Evolutionary conservation across 2,329 filamentous ascomycete genomes (phyloP), one percentile per base, ranked within the genome.

Genomic region (Emydomyces testavorans): DNA sequence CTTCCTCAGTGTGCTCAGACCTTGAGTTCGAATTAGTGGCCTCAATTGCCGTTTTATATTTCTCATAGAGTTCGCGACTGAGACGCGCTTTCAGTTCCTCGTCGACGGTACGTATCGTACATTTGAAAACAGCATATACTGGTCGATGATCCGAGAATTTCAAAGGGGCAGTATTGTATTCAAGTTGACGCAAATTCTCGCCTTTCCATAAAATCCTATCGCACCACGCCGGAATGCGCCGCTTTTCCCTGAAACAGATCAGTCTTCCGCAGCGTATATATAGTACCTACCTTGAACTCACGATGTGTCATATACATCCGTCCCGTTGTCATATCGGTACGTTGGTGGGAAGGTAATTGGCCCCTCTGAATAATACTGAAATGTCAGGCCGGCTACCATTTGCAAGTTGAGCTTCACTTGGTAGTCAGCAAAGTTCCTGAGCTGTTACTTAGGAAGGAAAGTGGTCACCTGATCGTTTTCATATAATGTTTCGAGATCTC

Each of bases 131-230:
- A 10, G 87, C 89, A 65, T 86, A 95, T 0, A 98, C 90, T 1
- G 92, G 92, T n/a, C 89, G 78, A 64, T 98, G 92, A 60, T 98
- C 92, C 0, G 92, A 98, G 62, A 96, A 94, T 10, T 76, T 78
- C 29, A 98, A 71, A 24, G 86, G 81, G 2, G 89, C 88, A 46
- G 78, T 82, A 58, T 85, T 78, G 65, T 98, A 98, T 26, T 84
- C 76, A 8, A 84, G 71, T 62, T 96, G 92, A 35, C 81, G 80
- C 29, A 98, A 75, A 56, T 87, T 89, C 51, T 77, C 71, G 6
- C 92, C 92, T 67, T 89, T 93, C 50, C 85, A 82, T 6, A 98
- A 70, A 38, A 98, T 84, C 31, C 92, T 84, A 65, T 98, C 92
- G 52, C 89, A 95, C 92, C 92, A 98, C 0, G 92, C 92, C 2